Evolutionary conservation across 345 rosid genomes (phyloP), one percentile per base, ranked within the genome.

Genomic region (Boechera divaricarpa): DNA sequence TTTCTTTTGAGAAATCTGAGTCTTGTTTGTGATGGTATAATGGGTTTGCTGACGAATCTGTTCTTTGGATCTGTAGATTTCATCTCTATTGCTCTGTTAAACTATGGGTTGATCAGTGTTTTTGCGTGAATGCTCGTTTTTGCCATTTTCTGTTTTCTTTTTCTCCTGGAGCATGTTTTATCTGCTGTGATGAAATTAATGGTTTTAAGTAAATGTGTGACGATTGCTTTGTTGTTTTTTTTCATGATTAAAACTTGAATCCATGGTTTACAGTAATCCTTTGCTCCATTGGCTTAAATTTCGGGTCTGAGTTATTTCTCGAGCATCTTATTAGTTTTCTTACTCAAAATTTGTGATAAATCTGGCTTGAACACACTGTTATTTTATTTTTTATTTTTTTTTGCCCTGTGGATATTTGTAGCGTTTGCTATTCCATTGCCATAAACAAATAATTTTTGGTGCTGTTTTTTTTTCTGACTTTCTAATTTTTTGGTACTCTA

Each of bases 401-500:
- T 21, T 21, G 24, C 24, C 24, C 32, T 31, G 32, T 3, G 32
- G 4, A 31, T 31, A 10, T 61, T 16, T 38, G 32, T 39, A 24
- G 51, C 33, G 5, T 62, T 62, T 24, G 18, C 36, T 56, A 15
- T n/a, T 2, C 42, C 44, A 31, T 35, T 58, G 42, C 4, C 13
- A 1, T 66, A 1, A 49, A 33, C 31, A 11, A 0, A 51, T 35
- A 5, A 4, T 69, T 49, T 4, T 26, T 58, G 60, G 12, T 48
- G 13, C 35, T 44, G 5, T 48, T 28, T 16, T 28, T n/a, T 58
- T 52, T 61, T 42, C 63, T 33, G 70, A 61, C 44, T 12, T 36
- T 5, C 2, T 15, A 10, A 12, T 2, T 58, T 15, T 68, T 18
- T 45, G 26, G 26, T 16, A 38, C 6, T 44, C 10, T 79, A 85